These are phyloP conservation scores for Elongisporangium undulatum DNA, from an alignment of 352 stramenopile genomes.

Conservation along the genomic window DNA sequence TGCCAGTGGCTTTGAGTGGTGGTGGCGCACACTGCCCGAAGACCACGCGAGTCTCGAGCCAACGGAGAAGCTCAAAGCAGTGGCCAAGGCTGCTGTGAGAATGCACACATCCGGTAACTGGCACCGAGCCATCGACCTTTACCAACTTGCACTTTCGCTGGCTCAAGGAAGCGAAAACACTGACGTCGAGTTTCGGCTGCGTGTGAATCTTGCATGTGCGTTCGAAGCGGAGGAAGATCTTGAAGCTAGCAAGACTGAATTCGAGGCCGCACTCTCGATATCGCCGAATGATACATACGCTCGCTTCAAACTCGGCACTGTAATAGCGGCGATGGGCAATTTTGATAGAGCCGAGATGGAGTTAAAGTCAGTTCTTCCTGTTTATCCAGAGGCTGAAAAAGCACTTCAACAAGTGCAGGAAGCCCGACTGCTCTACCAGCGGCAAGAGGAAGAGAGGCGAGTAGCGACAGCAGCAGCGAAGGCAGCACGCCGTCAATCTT, in stretches of 20 bases:
- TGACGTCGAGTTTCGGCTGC: slow-evolving; percentile 56
- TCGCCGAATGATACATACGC: slow-evolving; percentile 45
- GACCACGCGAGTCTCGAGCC: slow-evolving; percentile 56
- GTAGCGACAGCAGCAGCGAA: slow-evolving; percentile 27
- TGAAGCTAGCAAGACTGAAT: slow-evolving; percentile 26
- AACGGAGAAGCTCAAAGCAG: slow-evolving; percentile 75
- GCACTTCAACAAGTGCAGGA: slow-evolving; percentile 32
- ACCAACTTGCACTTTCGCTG: slow-evolving; percentile 54
- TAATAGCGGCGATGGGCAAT: slow-evolving; percentile 23
- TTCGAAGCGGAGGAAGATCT: slow-evolving; percentile 43
- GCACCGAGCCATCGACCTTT: slow-evolving; percentile 64
- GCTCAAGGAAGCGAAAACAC: slow-evolving; percentile 23
- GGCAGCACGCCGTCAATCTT: slow-evolving; percentile 7
- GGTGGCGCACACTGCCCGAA: slow-evolving; percentile 66
- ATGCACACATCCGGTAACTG: slow-evolving; percentile 61
- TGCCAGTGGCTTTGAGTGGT: slow-evolving; percentile 78
- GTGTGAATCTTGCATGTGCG: slow-evolving; percentile 65
- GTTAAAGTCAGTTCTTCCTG: slow-evolving; percentile 33
- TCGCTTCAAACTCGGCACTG: slow-evolving; percentile 54
- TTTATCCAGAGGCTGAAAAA: slow-evolving; percentile 50
- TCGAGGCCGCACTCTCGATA: slow-evolving; percentile 36
- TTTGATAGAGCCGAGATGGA: slow-evolving; percentile 37
- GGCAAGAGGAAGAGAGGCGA: slow-evolving; percentile 23
- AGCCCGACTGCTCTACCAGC: slow-evolving; percentile 11
- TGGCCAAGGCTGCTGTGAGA: slow-evolving; percentile 67